Evolutionary conservation across 768 basidiomycete species (phyloP).

Genomic region (Leccinum ochraceum): DNA sequence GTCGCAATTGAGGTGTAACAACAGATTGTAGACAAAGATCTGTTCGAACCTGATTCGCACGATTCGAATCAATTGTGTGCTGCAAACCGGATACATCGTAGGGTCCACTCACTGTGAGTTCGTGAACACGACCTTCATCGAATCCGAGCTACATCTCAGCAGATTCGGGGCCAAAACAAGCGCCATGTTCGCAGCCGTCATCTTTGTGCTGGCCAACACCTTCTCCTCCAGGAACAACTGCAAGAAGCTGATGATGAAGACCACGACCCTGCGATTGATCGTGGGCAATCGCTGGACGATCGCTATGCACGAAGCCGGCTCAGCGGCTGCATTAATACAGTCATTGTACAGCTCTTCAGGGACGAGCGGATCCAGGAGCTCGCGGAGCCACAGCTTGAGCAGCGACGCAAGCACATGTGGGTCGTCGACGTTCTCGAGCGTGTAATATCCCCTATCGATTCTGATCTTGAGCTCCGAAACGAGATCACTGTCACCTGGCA

Average conservation of each 20-base stretch:
- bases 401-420: conserved; percentile 88
- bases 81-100: not conserved
- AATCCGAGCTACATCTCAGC: conserved; percentile 81
- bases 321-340: conserved; percentile 69
- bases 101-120: conserved; percentile 80
- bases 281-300: conserved; percentile 81
- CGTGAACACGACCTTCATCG: conserved; percentile 87
- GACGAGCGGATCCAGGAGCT: conserved; percentile 89
- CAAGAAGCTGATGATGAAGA: conserved; percentile 89
- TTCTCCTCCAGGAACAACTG: conserved; percentile 85
- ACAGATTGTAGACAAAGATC: conserved; percentile 81
- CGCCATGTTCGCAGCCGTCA: conserved; percentile 87
- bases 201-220: conserved; percentile 74
- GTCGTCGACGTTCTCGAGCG: conserved; percentile 85
- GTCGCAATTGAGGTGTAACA: conserved; percentile 75
- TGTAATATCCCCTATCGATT: conserved; percentile 91
- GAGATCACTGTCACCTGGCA: conserved; percentile 87
- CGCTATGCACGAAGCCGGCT: conserved; percentile 67
- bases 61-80: conserved; percentile 5
- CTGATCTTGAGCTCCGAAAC: conserved; percentile 87
- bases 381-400: conserved; percentile 91
- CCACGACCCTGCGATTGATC: conserved; percentile 80
- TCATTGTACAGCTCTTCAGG: conserved; percentile 92
- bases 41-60: conserved; percentile 72
- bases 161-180: conserved; percentile 93